Evolutionary conservation across 148 eudicot species (phyloP).

Genomic region (Cornus kousa): DNA sequence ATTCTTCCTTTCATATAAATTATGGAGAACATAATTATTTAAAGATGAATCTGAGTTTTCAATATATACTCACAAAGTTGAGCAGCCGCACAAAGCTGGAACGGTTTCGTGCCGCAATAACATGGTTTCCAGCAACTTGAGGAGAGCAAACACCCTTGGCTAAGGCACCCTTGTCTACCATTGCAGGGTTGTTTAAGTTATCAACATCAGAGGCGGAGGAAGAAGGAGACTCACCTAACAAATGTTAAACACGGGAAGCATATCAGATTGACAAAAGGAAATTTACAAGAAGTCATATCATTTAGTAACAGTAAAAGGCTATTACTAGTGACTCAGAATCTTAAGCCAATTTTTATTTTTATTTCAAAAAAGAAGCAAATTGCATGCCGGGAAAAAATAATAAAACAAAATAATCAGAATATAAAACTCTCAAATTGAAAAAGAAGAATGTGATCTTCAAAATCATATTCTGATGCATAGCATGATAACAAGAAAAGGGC

Average conservation of each 20-base stretch:
- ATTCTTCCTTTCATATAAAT: background rate
- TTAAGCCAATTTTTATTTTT: background rate
- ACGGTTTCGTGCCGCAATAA: constrained; percentile 65
- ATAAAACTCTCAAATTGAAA: background rate
- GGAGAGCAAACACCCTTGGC: constrained; percentile 69
- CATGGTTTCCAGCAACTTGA: constrained; percentile 61
- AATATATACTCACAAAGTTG: constrained; percentile 62
- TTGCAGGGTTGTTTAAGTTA: constrained; percentile 74
- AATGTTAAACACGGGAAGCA: constrained; percentile 1
- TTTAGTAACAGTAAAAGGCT: background rate
- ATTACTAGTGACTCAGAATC: background rate
- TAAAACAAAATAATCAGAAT: background rate
- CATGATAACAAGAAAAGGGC: background rate
- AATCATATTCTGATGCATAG: background rate
- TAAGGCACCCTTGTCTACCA: constrained; percentile 63
- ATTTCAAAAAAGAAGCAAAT: background rate
- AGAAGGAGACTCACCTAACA: constrained; percentile 90
- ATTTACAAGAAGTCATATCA: background rate
- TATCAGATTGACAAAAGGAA: constrained; percentile 15
- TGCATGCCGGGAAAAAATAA: background rate
- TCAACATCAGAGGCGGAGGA: constrained; percentile 97
- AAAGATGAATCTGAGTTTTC: background rate
- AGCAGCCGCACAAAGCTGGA: constrained; percentile 64
- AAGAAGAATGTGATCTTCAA: background rate
- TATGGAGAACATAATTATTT: background rate